These are phyloP conservation scores for Geotrichum klebahnii DNA, from an alignment of 1,139 yeast species.

Conservation along the genomic window DNA sequence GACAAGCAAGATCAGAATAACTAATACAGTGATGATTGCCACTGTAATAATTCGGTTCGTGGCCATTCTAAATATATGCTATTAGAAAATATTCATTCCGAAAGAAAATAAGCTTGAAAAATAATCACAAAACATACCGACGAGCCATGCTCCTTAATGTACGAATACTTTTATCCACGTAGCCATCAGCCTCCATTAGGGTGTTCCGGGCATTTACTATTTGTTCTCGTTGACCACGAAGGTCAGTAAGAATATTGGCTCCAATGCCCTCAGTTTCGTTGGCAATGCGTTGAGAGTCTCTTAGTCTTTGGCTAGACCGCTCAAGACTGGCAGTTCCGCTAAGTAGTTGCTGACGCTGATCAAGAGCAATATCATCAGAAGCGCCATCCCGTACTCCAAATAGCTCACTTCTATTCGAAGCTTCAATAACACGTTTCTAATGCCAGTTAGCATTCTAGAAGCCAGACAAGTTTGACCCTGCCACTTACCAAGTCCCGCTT, in stretches of 20 bases:
- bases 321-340: slow-evolving; percentile 78
- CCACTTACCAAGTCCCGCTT: slow-evolving; percentile 50
- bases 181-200: slow-evolving; percentile 82
- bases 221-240: slow-evolving; percentile 92
- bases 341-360: slow-evolving; percentile 78
- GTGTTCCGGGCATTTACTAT: slow-evolving; percentile 79
- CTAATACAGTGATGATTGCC: slow-evolving; percentile 88
- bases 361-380: slow-evolving; percentile 49
- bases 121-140: slow-evolving; percentile 29
- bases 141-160: slow-evolving; percentile 91
- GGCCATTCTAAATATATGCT: slow-evolving; percentile 79
- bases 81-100: too few relatives aligned
- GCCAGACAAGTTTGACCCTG: slow-evolving; percentile 61
- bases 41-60: slow-evolving; percentile 90
- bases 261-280: slow-evolving; percentile 91
- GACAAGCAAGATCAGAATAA: slow-evolving; percentile 77
- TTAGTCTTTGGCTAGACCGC: slow-evolving; percentile 73
- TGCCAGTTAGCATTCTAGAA: slow-evolving; percentile 54
- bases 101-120: slow-evolving; percentile 3
- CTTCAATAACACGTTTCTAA: slow-evolving; percentile 43
- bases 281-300: slow-evolving; percentile 87
- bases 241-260: slow-evolving; percentile 80
- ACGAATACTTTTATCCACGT: slow-evolving; percentile 82
- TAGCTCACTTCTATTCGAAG: slow-evolving; percentile 60
- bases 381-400: slow-evolving; percentile 53